Conservation (phyloP, 2,329 filamentous ascomycete species). For the Elsinoe batatas region DNA sequence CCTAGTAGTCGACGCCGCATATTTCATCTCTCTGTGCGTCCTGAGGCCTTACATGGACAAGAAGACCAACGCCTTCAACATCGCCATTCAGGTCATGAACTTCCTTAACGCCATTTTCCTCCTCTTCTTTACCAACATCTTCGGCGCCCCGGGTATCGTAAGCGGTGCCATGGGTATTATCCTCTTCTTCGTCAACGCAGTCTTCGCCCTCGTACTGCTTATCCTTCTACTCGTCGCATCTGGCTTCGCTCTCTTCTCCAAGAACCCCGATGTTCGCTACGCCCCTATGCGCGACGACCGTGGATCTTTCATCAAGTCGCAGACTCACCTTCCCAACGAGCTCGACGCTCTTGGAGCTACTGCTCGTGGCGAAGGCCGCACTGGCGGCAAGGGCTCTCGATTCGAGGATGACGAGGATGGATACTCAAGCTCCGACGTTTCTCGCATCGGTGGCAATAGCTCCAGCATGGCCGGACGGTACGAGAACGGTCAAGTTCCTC, state of each 20-base stretch:
- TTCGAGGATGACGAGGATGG: constrained; percentile 64
- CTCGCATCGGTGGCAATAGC: constrained; percentile 33
- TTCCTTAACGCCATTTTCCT: constrained; percentile 86
- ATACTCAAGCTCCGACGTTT: constrained; percentile 34
- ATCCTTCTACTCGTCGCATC: constrained; percentile 73
- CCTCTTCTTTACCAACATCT: constrained; percentile 77
- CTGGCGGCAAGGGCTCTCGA: constrained; percentile 37
- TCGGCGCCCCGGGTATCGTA: constrained; percentile 72
- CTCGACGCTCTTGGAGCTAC: constrained; percentile 83
- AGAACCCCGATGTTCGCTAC: constrained; percentile 91
- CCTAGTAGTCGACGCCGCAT: constrained; percentile 69
- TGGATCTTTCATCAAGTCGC: constrained; percentile 94
- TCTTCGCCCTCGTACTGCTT: constrained; percentile 71
- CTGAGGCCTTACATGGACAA: constrained; percentile 97
- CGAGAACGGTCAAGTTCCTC: constrained; percentile 21
- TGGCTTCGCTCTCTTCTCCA: constrained; percentile 70
- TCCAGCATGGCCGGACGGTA: constrained; percentile 26
- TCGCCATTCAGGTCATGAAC: constrained; percentile 80
- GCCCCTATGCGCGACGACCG: constrained; percentile 95
- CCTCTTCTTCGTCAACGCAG: constrained; percentile 79
- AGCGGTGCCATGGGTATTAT: constrained; percentile 81
- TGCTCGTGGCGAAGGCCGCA: constrained; percentile 63
- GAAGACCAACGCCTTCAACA: constrained; percentile 94
- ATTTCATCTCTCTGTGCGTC: constrained; percentile 67
- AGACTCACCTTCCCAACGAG: constrained; percentile 78